Evolutionary conservation across 768 basidiomycete genomes (phyloP).

Genomic region (Lyophyllum semitale): DNA sequence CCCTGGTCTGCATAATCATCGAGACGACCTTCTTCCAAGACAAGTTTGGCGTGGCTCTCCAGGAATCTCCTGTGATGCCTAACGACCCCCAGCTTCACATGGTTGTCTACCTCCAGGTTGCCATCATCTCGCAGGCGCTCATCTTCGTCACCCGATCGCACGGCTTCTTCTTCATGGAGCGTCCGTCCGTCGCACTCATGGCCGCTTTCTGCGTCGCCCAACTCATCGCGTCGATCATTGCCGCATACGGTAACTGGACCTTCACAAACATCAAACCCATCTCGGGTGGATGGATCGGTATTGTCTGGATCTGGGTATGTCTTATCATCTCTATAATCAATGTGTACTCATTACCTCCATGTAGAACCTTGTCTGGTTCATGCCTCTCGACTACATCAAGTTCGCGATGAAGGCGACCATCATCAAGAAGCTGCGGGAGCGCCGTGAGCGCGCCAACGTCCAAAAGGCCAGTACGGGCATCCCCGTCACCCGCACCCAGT

Average conservation of each 20-base stretch:
- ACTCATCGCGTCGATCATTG: slow-evolving; percentile 93
- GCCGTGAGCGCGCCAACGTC: slow-evolving; percentile 49
- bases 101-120: slow-evolving; percentile 94
- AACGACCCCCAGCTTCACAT: slow-evolving; percentile 84
- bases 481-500: slow-evolving; percentile 83
- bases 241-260: slow-evolving; percentile 90
- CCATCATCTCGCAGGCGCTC: slow-evolving; percentile 97
- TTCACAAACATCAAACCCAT: slow-evolving; percentile 83
- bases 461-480: slow-evolving; percentile 53
- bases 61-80: slow-evolving; percentile 35
- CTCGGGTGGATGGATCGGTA: slow-evolving; percentile 95
- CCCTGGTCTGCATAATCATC: slow-evolving; percentile 81
- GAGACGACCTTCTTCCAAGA: slow-evolving; percentile 88
- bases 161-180: slow-evolving; percentile 96
- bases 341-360: slow-evolving; percentile 4
- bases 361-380: slow-evolving; percentile 94
- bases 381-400: slow-evolving; percentile 94
- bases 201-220: slow-evolving; percentile 92
- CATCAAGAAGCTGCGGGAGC: slow-evolving; percentile 81
- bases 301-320: slow-evolving; percentile 94
- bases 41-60: slow-evolving; percentile 75
- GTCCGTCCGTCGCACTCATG: slow-evolving; percentile 87
- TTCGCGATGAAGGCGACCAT: slow-evolving; percentile 94
- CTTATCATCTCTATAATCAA: background rate
- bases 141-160: slow-evolving; percentile 97